Conservation (phyloP, 2,329 filamentous ascomycete species). For the Colletotrichum sp. region DNA sequence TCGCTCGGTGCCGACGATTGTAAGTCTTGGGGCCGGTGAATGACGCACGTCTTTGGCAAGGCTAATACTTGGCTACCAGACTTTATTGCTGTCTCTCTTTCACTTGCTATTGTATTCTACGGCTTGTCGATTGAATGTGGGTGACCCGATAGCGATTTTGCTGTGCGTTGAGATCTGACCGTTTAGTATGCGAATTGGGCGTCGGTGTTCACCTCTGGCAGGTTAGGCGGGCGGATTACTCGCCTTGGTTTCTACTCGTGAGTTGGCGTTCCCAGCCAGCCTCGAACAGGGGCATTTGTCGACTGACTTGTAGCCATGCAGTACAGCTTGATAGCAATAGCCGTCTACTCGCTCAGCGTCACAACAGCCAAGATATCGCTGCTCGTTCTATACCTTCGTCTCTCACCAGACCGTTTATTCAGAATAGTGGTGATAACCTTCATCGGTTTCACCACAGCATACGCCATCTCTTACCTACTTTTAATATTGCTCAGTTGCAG, state of each 20-base stretch:
- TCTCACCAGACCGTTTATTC: constrained; percentile 32
- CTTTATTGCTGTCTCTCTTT: neutral
- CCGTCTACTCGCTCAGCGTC: constrained; percentile 14
- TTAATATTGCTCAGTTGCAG: constrained; percentile 24
- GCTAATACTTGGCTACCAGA: neutral
- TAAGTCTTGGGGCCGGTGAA: neutral
- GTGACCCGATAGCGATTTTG: accelerated
- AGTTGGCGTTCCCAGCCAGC: neutral
- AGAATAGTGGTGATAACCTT: constrained; percentile 33
- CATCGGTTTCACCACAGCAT: constrained; percentile 31
- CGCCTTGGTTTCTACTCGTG: constrained; percentile 1
- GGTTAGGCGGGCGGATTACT: neutral
- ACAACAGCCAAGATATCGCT: constrained; percentile 22
- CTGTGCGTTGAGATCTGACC: accelerated
- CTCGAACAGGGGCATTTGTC: no score
- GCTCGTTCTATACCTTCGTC: constrained; percentile 17
- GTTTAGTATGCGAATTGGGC: neutral
- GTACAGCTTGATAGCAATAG: neutral
- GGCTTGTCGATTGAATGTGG: neutral
- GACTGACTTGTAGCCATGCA: neutral
- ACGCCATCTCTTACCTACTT: constrained; percentile 27
- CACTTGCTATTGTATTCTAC: neutral
- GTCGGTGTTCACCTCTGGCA: constrained; percentile 15
- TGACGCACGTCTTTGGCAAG: no score
- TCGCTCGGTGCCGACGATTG: constrained; percentile 7